Evolutionary conservation across 1,139 yeast species (phyloP).

Genomic region (Saccharomycopsis phalli): DNA sequence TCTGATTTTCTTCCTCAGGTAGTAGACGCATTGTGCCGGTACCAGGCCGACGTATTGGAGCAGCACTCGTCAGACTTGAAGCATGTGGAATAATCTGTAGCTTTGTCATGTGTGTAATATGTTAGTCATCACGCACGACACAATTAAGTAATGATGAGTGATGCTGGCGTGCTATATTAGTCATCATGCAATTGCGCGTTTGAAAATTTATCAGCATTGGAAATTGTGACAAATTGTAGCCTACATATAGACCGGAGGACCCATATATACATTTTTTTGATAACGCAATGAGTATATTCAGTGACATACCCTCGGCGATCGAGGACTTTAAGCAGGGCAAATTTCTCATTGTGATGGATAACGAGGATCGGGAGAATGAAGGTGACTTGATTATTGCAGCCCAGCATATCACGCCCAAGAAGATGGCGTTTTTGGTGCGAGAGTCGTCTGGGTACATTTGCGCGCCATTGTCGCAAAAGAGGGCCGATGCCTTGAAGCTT

Average conservation of each 20-base stretch:
- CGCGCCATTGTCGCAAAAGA: conserved; percentile 69
- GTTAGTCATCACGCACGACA: too few relatives aligned
- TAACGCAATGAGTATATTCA: neutral
- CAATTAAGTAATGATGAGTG: too few relatives aligned
- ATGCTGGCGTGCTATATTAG: too few relatives aligned
- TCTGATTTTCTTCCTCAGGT: conserved; percentile 44
- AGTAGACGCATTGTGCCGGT: conserved; percentile 39
- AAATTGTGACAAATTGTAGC: too few relatives aligned
- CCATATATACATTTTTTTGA: too few relatives aligned
- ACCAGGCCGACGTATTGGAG: conserved; percentile 51
- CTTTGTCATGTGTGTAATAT: too few relatives aligned
- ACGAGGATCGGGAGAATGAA: conserved; percentile 92
- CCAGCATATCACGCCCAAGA: conserved; percentile 62
- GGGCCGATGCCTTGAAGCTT: conserved; percentile 73
- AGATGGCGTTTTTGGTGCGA: conserved; percentile 92
- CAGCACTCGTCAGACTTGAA: conserved; percentile 51
- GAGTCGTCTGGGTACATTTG: conserved; percentile 90
- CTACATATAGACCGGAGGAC: too few relatives aligned
- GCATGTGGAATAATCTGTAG: conserved; percentile 7
- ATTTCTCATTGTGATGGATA: conserved; percentile 90
- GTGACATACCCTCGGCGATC: neutral
- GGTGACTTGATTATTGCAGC: conserved; percentile 96
- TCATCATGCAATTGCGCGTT: too few relatives aligned
- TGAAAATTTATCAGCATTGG: too few relatives aligned
- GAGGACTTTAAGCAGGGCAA: conserved; percentile 50